phyloP scores from a whole-genome alignment of 768 basidiomycete genomes.

The Macrolepiota albuminosa region DNA sequence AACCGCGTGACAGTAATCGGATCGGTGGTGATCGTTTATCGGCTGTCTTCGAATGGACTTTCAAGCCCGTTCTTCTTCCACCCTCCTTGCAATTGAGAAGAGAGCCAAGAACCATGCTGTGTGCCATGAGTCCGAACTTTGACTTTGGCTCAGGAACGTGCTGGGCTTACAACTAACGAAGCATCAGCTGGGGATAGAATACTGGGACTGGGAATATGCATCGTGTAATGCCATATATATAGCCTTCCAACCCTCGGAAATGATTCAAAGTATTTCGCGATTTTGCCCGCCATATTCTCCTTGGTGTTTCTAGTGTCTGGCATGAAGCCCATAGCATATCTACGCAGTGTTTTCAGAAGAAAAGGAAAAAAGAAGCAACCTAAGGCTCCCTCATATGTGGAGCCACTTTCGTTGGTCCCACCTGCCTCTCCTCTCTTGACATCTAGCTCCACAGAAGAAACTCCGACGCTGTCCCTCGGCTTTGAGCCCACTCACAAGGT shows the following conservation, averaged over 20 bases:
- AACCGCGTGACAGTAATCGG: background rate
- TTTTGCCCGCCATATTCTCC: background rate
- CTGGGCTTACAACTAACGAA: conserved; percentile 17
- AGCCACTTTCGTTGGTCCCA: background rate
- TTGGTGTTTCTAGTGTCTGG: background rate
- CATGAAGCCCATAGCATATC: conserved; percentile 37
- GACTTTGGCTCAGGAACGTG: conserved; percentile 24
- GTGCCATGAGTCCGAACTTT: conserved; percentile 5
- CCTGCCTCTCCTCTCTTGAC: conserved; percentile 4
- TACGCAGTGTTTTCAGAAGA: conserved; percentile 36
- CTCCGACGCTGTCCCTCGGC: conserved; percentile 2
- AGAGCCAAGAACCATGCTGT: conserved; percentile 7
- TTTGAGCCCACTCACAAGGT: conserved; percentile 5
- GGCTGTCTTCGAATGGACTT: background rate
- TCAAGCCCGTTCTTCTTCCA: background rate
- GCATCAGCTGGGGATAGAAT: conserved; percentile 20
- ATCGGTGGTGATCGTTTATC: conserved; percentile 5
- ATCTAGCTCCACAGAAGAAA: background rate
- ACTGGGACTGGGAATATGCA: conserved; percentile 6
- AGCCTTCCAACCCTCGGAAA: background rate
- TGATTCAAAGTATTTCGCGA: background rate
- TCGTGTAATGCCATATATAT: background rate
- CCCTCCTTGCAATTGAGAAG: conserved; percentile 4
- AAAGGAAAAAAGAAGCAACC: conserved; percentile 26
- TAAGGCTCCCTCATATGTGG: background rate